These are phyloP conservation scores for Penicillium coffeae DNA, from an alignment of 495 filamentous ascomycete genomes.

Conservation along the genomic window DNA sequence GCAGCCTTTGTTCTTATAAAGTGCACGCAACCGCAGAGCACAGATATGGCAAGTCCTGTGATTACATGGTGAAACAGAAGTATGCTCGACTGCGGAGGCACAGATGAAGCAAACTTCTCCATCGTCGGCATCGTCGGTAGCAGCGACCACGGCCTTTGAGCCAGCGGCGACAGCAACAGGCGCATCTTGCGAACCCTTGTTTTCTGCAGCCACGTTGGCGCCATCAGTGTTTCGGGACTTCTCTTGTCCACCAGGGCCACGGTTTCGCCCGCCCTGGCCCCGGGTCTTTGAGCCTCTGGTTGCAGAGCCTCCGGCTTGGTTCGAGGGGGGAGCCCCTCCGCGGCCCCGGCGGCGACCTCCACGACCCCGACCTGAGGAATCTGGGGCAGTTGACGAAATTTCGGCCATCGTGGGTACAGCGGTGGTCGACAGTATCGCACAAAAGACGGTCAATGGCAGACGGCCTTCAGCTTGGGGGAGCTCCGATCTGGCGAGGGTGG, in stretches of 20 bases:
- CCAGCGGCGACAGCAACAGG: slow-evolving; percentile 7
- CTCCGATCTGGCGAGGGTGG: slow-evolving; percentile 11
- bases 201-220: not conserved
- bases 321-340: slow-evolving; percentile 30
- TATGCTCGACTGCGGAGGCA: slow-evolving; percentile 78
- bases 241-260: slow-evolving; percentile 29
- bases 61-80: slow-evolving; percentile 85
- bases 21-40: slow-evolving; percentile 76
- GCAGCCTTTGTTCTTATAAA: slow-evolving; percentile 94
- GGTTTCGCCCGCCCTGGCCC: slow-evolving; percentile 32
- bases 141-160: slow-evolving; percentile 21
- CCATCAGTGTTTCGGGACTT: slow-evolving; percentile 21
- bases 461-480: slow-evolving; percentile 10
- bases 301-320: slow-evolving; percentile 22
- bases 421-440: slow-evolving; percentile 1
- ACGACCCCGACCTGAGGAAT: slow-evolving; percentile 30
- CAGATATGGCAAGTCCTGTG: slow-evolving; percentile 96
- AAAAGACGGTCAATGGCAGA: slow-evolving; percentile 10
- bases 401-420: slow-evolving; percentile 33
- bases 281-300: slow-evolving; percentile 25
- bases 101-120: slow-evolving; percentile 95
- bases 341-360: slow-evolving; percentile 42
- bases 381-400: slow-evolving; percentile 23
- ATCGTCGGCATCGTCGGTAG: slow-evolving; percentile 56
- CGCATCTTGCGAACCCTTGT: slow-evolving; percentile 5